Evolutionary conservation across 1,284 basidiomycete species (phyloP), one percentile per base, ranked within the genome.

Genomic region (Cerrena zonata): DNA sequence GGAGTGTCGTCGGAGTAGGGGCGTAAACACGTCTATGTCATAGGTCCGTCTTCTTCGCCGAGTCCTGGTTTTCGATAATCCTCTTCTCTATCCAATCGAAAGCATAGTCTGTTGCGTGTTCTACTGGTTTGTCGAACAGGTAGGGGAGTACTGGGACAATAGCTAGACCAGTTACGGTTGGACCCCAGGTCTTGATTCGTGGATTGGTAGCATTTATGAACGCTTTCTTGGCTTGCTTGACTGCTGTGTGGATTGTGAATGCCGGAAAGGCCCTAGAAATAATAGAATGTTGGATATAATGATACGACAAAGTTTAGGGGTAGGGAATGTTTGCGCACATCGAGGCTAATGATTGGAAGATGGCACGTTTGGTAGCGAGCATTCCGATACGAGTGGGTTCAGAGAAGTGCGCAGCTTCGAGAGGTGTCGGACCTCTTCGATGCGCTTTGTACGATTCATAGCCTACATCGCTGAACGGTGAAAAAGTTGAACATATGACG

Each of bases 391-490:
- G 78, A 24, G 83, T 84, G 2, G 82, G 76, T 65, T 92, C 89
- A 13, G 87, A 84, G 61, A 91, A 85, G 68, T 88, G 77, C 38
- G 78, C 79, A 5, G 86, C 85, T 69, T 93, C 88, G 30, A 84
- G 65, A 1, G 85, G 72, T 15, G 81, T 76, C 2, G 91, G 90
- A 1, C 90, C 89, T 43, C 76, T 75, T 53, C 82, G 73, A 56
- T 85, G 79, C 2, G 89, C 83, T 65, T 94, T 94, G 73, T 92
- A 96, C 3, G 91, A 84, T 63, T 94, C 92, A 67, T 92, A 95
- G n/a, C 80, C 77, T 37, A 95, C 91, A 63, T 96, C 94, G 45
- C 89, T 91, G 59, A 65, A 64, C 22, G 26, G 75, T 63, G 19
- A 23, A 25, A 12, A 43, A 44, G 26, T 41, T 44, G 21, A 45